Evolutionary conservation across 441 rosid species (phyloP).

Genomic region (Geranium incanum): DNA sequence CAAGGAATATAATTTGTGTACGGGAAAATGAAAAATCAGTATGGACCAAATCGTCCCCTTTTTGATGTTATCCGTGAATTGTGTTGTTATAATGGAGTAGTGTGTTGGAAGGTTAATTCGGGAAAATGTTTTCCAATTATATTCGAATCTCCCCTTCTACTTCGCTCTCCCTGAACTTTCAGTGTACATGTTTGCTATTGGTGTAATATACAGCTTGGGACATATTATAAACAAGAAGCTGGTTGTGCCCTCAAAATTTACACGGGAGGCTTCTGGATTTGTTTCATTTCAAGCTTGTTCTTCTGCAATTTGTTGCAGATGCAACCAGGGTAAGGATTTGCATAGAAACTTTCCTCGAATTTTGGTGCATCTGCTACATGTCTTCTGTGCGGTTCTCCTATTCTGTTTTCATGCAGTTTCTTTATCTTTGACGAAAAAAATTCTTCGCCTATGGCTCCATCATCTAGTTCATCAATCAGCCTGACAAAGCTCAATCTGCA

Average conservation of each 20-base stretch:
- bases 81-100: background rate
- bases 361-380: conserved; percentile 29
- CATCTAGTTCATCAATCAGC: conserved; percentile 1
- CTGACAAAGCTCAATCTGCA: conserved; percentile 6
- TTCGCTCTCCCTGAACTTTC: background rate
- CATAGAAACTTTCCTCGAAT: conserved; percentile 59
- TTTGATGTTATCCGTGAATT: background rate
- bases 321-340: conserved; percentile 70
- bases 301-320: conserved; percentile 36
- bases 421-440: background rate
- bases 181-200: background rate
- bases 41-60: background rate
- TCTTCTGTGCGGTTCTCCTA: conserved; percentile 21
- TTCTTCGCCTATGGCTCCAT: background rate
- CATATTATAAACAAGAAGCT: background rate
- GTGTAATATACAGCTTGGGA: background rate
- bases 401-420: background rate
- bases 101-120: background rate
- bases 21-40: background rate
- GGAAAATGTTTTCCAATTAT: background rate
- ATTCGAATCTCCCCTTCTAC: background rate
- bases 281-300: background rate
- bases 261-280: background rate
- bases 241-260: background rate
- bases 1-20: background rate